Evolutionary conservation across 768 basidiomycete genomes (phyloP).

Genomic region (Mycena chlorophos): DNA sequence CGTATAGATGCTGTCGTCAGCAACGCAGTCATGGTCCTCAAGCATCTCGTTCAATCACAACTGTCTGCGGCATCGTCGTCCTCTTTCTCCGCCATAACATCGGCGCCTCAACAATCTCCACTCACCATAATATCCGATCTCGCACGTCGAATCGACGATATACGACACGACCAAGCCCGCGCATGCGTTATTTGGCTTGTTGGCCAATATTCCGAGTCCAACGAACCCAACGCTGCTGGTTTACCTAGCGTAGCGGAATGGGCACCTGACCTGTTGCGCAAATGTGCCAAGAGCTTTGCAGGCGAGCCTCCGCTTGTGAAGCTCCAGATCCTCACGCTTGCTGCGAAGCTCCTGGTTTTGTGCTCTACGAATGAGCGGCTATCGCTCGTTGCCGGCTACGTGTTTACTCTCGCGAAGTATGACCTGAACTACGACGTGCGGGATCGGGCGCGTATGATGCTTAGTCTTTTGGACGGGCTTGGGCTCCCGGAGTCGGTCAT

Average conservation of each 20-base stretch:
- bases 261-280: constrained; percentile 90
- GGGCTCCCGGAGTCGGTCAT: constrained; percentile 28
- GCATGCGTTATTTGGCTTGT: constrained; percentile 93
- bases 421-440: constrained; percentile 88
- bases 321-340: constrained; percentile 81
- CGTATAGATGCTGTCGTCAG: constrained; percentile 70
- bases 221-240: constrained; percentile 32
- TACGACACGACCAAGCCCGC: constrained; percentile 75
- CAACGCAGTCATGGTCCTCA: constrained; percentile 81
- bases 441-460: constrained; percentile 82
- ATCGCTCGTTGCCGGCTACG: constrained; percentile 62
- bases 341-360: constrained; percentile 78
- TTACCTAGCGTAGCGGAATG: constrained; percentile 67
- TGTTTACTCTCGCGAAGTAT: constrained; percentile 83
- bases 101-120: constrained; percentile 41
- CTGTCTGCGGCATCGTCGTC: constrained; percentile 34
- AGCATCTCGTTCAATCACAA: constrained; percentile 76
- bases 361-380: constrained; percentile 54
- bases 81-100: constrained; percentile 25
- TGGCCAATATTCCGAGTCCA: constrained; percentile 73
- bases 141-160: constrained; percentile 74
- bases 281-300: constrained; percentile 53
- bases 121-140: constrained; percentile 76
- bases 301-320: constrained; percentile 66
- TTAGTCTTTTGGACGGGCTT: constrained; percentile 63